phyloP scores from a whole-genome alignment of 2,329 filamentous ascomycete genomes.

The Aphanoascus verrucosus region DNA sequence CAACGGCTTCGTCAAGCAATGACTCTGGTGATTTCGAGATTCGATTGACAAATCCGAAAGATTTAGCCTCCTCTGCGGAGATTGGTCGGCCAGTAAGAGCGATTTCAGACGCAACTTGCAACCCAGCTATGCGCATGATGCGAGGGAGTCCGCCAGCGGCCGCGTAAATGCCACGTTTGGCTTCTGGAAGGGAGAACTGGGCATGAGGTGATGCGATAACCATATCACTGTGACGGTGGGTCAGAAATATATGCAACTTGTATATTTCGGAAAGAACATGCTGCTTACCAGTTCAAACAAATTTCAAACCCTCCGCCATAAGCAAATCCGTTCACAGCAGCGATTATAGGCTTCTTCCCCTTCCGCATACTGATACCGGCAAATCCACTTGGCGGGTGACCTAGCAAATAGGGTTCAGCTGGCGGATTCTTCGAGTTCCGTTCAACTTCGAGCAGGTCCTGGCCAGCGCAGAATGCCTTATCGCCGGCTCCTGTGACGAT shows the following conservation, averaged over 20 bases:
- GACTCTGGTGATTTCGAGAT: constrained; percentile 57
- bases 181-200: constrained; percentile 60
- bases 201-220: constrained; percentile 51
- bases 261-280: neutral
- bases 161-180: constrained; percentile 58
- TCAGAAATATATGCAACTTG: neutral
- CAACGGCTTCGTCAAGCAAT: constrained; percentile 62
- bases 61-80: constrained; percentile 47
- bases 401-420: constrained; percentile 20
- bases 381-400: constrained; percentile 42
- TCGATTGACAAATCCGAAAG: constrained; percentile 57
- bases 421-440: constrained; percentile 19
- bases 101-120: constrained; percentile 61
- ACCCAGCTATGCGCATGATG: constrained; percentile 55
- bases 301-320: constrained; percentile 72
- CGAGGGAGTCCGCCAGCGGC: constrained; percentile 60
- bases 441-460: constrained; percentile 37
- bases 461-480: constrained; percentile 37
- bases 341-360: constrained; percentile 63
- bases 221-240: constrained; percentile 56
- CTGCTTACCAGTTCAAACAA: constrained; percentile 68
- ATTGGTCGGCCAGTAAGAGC: constrained; percentile 54
- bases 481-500: constrained; percentile 36
- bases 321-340: constrained; percentile 67
- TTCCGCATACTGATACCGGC: constrained; percentile 45